phyloP scores from a whole-genome alignment of 1,284 basidiomycete species.

The Schizophyllum commune region DNA sequence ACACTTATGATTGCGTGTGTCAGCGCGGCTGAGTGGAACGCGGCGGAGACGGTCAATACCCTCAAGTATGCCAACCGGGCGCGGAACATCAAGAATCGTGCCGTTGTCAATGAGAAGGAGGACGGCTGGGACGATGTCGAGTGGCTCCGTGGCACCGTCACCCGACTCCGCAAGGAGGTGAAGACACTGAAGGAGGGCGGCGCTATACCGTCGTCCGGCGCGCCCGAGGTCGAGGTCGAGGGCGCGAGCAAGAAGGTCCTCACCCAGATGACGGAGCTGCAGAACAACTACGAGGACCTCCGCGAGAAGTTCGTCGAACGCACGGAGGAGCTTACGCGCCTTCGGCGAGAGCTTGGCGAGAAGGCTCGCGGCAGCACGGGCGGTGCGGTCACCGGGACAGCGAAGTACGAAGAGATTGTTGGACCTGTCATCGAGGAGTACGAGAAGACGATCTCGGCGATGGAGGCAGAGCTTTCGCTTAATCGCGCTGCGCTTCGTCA shows the following conservation, averaged over 20 bases:
- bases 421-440: slow-evolving; percentile 98
- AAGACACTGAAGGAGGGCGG: slow-evolving; percentile 68
- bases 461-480: slow-evolving; percentile 91
- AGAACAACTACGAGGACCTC: slow-evolving; percentile 76
- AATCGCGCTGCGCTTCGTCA: slow-evolving; percentile 84
- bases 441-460: slow-evolving; percentile 92
- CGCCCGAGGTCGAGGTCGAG: slow-evolving; percentile 31
- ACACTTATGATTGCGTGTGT: slow-evolving; percentile 99
- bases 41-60: slow-evolving; percentile 92
- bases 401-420: slow-evolving; percentile 92
- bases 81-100: slow-evolving; percentile 94
- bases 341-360: slow-evolving; percentile 71
- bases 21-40: slow-evolving; percentile 93
- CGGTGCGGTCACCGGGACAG: slow-evolving; percentile 63
- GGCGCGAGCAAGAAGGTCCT: slow-evolving; percentile 65
- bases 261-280: slow-evolving; percentile 70
- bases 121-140: slow-evolving; percentile 98
- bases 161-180: slow-evolving; percentile 81
- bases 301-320: slow-evolving; percentile 81
- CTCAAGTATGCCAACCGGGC: slow-evolving; percentile 98
- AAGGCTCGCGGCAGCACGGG: slow-evolving; percentile 52
- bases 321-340: slow-evolving; percentile 78
- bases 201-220: slow-evolving; percentile 14
- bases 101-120: slow-evolving; percentile 89
- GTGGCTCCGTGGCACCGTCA: slow-evolving; percentile 84